phyloP scores from a whole-genome alignment of 2,329 filamentous ascomycete genomes.

The Paraconiothyrium brasiliense region DNA sequence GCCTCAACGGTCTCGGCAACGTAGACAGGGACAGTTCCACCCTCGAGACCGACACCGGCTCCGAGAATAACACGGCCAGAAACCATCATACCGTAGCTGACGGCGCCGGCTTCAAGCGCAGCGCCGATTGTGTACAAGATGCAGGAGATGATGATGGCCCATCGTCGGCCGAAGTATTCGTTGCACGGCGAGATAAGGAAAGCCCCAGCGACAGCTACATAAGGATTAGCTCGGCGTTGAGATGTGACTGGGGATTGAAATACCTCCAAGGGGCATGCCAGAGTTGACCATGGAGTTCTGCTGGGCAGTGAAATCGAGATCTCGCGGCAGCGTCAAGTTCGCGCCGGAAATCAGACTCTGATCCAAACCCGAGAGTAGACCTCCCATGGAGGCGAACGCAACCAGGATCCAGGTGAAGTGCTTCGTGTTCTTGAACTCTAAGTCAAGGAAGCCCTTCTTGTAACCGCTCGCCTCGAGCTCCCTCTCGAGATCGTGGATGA shows the following conservation, averaged over 20 bases:
- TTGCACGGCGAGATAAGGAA: constrained; percentile 73
- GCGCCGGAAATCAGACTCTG: constrained; percentile 78
- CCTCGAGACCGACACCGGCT: constrained; percentile 75
- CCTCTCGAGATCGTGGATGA: constrained; percentile 54
- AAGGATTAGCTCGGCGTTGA: constrained; percentile 15
- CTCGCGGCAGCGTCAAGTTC: constrained; percentile 70
- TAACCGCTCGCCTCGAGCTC: constrained; percentile 47
- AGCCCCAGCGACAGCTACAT: constrained; percentile 71
- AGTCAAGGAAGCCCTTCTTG: constrained; percentile 59
- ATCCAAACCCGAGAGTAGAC: constrained; percentile 75
- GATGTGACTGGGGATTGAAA: constrained; percentile 1
- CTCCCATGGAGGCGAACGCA: constrained; percentile 78
- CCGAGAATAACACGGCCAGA: constrained; percentile 74
- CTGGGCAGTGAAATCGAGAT: constrained; percentile 62
- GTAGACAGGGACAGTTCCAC: constrained; percentile 78
- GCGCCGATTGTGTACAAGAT: constrained; percentile 76
- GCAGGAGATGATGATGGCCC: constrained; percentile 74
- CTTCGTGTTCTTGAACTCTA: constrained; percentile 69
- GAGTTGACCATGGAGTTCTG: constrained; percentile 74
- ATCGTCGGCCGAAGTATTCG: constrained; percentile 72
- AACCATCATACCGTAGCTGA: constrained; percentile 77
- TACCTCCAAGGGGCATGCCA: constrained; percentile 71
- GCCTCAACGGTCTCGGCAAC: constrained; percentile 77
- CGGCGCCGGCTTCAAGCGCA: constrained; percentile 72
- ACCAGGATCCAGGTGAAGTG: constrained; percentile 75